Percentiles rank a stretch among this genome's conserved stretches.
These are phyloP conservation scores for Lactarius sanguifluus DNA, from an alignment of 768 basidiomycete genomes.

Conservation along the genomic window DNA sequence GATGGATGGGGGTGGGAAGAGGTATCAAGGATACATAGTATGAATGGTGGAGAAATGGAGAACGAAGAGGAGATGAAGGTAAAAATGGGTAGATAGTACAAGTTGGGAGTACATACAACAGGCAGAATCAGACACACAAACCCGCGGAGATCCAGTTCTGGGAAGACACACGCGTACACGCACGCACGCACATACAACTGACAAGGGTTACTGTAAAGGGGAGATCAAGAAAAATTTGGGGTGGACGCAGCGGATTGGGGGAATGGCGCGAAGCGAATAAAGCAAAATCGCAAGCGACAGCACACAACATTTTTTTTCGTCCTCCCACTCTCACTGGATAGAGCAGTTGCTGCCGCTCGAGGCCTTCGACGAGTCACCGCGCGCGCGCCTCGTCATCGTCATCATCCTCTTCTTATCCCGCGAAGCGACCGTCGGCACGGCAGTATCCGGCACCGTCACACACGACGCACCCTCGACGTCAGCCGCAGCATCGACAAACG, in stretches of 20 bases:
- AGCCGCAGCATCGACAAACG: neutral
- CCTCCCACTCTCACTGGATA: slow-evolving; percentile 8
- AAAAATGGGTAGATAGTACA: neutral
- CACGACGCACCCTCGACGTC: neutral
- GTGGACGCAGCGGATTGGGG: neutral
- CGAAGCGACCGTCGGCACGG: neutral
- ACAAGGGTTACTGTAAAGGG: neutral
- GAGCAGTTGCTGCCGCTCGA: slow-evolving; percentile 15
- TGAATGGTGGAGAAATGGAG: neutral
- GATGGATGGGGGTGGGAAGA: neutral
- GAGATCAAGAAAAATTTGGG: neutral
- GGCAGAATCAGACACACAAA: neutral
- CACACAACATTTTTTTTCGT: neutral
- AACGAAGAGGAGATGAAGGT: neutral
- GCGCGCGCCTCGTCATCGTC: slow-evolving; percentile 17
- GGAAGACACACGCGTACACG: too few relatives aligned
- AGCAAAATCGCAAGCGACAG: neutral
- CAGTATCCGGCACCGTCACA: neutral
- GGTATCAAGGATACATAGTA: neutral
- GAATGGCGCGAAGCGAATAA: neutral
- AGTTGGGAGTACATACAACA: neutral
- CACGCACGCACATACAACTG: neutral
- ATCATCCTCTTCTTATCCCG: slow-evolving; percentile 12
- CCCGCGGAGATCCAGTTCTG: neutral
- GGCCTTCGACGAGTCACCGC: slow-evolving; percentile 15